Evolutionary conservation across 768 basidiomycete genomes (phyloP), one percentile per base, ranked within the genome.

Genomic region (Pilatotrama ljubarskyi): DNA sequence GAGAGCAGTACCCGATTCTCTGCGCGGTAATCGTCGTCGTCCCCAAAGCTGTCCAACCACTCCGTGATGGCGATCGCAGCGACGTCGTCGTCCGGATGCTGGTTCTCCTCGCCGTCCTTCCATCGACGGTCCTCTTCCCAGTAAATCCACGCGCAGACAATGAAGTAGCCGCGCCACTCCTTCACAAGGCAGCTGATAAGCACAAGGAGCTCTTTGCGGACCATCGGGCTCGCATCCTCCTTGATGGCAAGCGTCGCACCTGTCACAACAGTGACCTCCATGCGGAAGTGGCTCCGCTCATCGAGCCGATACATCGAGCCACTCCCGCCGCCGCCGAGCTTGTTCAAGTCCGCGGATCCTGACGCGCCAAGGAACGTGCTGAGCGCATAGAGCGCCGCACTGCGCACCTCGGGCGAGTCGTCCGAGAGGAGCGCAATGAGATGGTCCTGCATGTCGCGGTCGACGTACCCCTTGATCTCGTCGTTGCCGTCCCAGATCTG

Each of bases 121-220:
- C 88, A 86, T 59, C 80, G 83, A 50, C 87, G 75, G 66, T 96
- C 91, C 71, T 95, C 92, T 69, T 97, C 95, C 86, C 92, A 92
- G 70, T 97, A 95, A 9, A 93, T 77, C 95, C 96, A 98, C 1
- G 96, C 95, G 62, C 96, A 97, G 38, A 95, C 86, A 48, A 96
- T 92, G 66, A 98, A 94, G 77, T 92, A 92, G 7, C 96, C 97
- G 56, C 94, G 79, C 93, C 95, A 98, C 72, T 98, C 96, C 72
- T 94, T 91, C 37, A 95, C 95, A 20, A 98, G 78, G 67, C 91
- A 93, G 68, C 93, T 95, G 56, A 98, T 86, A 38, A 98, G 81
- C 38, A 98, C 84, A 35, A 98, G 79, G 20, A 98, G 78, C 72
- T 98, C 97, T 75, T 97, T 97, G 59, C 96, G 80, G 11, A 95